Evolutionary conservation across 2,329 filamentous ascomycete genomes (phyloP), one percentile per base, ranked within the genome.

Genomic region (Botrytis medusae): DNA sequence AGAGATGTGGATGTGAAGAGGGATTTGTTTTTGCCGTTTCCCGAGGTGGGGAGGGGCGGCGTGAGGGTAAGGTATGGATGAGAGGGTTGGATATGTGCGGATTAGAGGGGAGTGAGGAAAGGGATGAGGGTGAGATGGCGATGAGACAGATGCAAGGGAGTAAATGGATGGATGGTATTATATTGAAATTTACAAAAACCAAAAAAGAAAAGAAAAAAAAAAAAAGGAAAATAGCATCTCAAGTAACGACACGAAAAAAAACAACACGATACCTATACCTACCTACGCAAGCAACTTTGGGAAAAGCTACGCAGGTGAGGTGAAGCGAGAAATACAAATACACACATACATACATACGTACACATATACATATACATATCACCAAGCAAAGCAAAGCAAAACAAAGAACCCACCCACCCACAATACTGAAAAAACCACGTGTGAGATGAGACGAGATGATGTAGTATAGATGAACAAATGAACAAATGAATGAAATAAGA

Each of bases 1-100:
- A 48, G 64, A 8, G 78, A 78, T 74, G 74, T 78, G 18, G 73
- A 75, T 44, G 67, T 74, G 2, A 70, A 71, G 25, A 42, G 65
- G 12, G 72, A 75, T 62, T 73, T 73, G 29, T 74, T 74, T 44
- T 48, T 75, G 65, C 71, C 67, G 18, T 67, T 72, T 42, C 42
- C 74, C 5, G 64, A 54, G 54, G 29, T 32, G 10, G 60, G 62
- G 0, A 74, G 64, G 44, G 65, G 64, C 1, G 74, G 69, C 1
- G 74, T 75, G 20, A 61, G 69, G 44, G 69, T 71, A 4, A 18
- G 32, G 44, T 65, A 65, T 65, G 44, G 29, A 25, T 65, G 1
- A n/a, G 46, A 22, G 46, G 9, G 3, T n/a, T n/a, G 46, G 40
- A 14, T 42, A n/a, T n/a, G n/a, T 16, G 42, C 2, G 42, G 42